These are phyloP conservation scores for Bjerkandera adusta DNA, from an alignment of 1,284 basidiomycete species.

Conservation along the genomic window DNA sequence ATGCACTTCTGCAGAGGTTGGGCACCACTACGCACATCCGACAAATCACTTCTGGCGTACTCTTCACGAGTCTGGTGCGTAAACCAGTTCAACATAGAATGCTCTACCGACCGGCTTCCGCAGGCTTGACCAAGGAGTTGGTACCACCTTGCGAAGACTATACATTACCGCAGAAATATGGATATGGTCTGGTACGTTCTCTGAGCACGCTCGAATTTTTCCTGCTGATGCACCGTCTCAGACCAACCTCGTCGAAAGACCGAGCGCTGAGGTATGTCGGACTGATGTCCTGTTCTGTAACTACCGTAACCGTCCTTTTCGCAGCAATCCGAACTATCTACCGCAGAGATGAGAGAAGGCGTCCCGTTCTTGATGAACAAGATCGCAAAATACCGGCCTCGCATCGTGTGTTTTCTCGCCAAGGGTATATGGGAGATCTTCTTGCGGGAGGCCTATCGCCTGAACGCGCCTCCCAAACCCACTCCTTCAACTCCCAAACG, in stretches of 20 bases:
- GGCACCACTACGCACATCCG: slow-evolving; percentile 66
- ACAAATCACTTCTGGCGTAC: slow-evolving; percentile 64
- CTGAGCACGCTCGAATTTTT: neutral
- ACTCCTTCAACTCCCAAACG: neutral
- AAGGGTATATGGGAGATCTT: slow-evolving; percentile 13
- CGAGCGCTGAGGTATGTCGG: slow-evolving; percentile 4
- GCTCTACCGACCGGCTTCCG: neutral
- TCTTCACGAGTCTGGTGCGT: slow-evolving; percentile 46
- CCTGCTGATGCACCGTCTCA: neutral
- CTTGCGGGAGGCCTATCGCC: slow-evolving; percentile 4
- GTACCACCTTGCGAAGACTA: slow-evolving; percentile 7
- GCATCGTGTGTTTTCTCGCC: slow-evolving; percentile 11
- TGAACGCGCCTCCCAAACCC: neutral
- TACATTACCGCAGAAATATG: slow-evolving; percentile 11
- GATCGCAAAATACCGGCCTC: slow-evolving; percentile 11
- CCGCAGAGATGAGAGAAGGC: slow-evolving; percentile 11
- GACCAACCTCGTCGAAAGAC: slow-evolving; percentile 9
- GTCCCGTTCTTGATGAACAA: slow-evolving; percentile 12
- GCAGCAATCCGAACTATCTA: slow-evolving; percentile 16
- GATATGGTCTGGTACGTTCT: slow-evolving; percentile 7
- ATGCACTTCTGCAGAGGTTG: slow-evolving; percentile 49
- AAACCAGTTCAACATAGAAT: neutral
- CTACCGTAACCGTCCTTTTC: too few relatives aligned
- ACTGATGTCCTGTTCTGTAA: slow-evolving; percentile 1
- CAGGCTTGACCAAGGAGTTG: slow-evolving; percentile 5